A percentile compares a stretch with the other conserved stretches of the same genome.
Evolutionary conservation across 2,329 filamentous ascomycete species (phyloP).

Genomic region (Shiraia sp.): DNA sequence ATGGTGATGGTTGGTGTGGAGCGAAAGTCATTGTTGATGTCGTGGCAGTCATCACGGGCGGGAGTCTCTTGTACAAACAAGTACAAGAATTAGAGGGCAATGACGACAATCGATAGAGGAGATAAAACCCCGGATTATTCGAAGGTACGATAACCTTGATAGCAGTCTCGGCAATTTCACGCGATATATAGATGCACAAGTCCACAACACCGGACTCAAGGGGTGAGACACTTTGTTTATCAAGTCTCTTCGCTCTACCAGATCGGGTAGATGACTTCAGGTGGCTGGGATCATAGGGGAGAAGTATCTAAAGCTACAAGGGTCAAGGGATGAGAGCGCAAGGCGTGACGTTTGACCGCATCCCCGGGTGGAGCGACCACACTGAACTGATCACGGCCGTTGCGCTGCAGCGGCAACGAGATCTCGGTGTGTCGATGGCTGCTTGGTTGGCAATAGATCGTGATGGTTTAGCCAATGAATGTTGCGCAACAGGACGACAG

Average conservation of each 20-base stretch:
- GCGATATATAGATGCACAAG: conserved; percentile 41
- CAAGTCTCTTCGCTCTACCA: conserved; percentile 19
- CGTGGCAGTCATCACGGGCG: conserved; percentile 13
- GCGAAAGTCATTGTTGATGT: conserved; percentile 20
- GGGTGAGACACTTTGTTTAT: conserved; percentile 43
- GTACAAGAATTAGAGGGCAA: conserved; percentile 10
- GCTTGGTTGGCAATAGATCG: conserved; percentile 20
- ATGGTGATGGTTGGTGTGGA: conserved; percentile 25
- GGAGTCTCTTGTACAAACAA: neutral
- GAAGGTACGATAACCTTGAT: conserved; percentile 28
- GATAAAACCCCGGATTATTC: conserved; percentile 17
- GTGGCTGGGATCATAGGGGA: conserved; percentile 27
- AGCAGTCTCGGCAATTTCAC: conserved; percentile 29
- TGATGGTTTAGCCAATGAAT: conserved; percentile 26
- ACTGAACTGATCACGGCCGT: conserved; percentile 27
- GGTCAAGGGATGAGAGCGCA: conserved; percentile 15
- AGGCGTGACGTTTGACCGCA: conserved; percentile 37
- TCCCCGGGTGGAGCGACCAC: conserved; percentile 26
- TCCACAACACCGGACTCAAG: conserved; percentile 29
- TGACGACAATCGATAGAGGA: conserved; percentile 16
- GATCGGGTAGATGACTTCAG: conserved; percentile 15
- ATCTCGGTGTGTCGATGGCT: conserved; percentile 29
- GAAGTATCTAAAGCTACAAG: conserved; percentile 25
- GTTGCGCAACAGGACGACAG: conserved; percentile 17
- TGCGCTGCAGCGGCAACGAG: conserved; percentile 25